Conservation (phyloP, 345 rosid genomes). For the Boechera retrofracta region DNA sequence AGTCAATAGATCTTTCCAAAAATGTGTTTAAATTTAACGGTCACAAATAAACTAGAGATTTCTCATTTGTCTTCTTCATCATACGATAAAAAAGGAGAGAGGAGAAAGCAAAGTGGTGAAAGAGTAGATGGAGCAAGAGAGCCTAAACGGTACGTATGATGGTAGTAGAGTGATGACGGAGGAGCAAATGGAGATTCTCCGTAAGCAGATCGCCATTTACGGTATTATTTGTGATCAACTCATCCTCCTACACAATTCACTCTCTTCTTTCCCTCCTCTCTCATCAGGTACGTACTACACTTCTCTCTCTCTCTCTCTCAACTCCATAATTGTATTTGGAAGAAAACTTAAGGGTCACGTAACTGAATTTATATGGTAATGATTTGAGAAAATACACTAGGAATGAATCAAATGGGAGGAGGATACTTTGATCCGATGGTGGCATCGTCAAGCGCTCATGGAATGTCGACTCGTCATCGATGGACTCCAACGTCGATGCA, state of each 20-base stretch:
- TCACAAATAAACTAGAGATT: slow-evolving; percentile 2
- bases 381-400: slow-evolving; percentile 37
- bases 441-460: slow-evolving; percentile 49
- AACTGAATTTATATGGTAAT: slow-evolving; percentile 3
- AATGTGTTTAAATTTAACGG: not conserved
- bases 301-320: not conserved
- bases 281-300: slow-evolving; percentile 35
- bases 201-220: slow-evolving; percentile 71
- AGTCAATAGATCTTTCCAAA: slow-evolving; percentile 27
- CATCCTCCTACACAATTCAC: slow-evolving; percentile 54
- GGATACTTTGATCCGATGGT: slow-evolving; percentile 55
- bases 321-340: slow-evolving; percentile 1
- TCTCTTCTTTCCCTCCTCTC: slow-evolving; percentile 48
- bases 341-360: slow-evolving; percentile 27
- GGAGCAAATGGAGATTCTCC: slow-evolving; percentile 69
- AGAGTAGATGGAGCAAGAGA: slow-evolving; percentile 44
- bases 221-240: slow-evolving; percentile 60
- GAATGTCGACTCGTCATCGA: slow-evolving; percentile 64
- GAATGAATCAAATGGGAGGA: slow-evolving; percentile 30
- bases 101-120: slow-evolving; percentile 18
- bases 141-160: slow-evolving; percentile 34
- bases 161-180: slow-evolving; percentile 60
- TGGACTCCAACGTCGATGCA: slow-evolving; percentile 72
- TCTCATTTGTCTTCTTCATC: slow-evolving; percentile 20
- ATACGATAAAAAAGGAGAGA: slow-evolving; percentile 16